phyloP scores from a whole-genome alignment of 768 basidiomycete species.

The Cystofilobasidium bisporidii region DNA sequence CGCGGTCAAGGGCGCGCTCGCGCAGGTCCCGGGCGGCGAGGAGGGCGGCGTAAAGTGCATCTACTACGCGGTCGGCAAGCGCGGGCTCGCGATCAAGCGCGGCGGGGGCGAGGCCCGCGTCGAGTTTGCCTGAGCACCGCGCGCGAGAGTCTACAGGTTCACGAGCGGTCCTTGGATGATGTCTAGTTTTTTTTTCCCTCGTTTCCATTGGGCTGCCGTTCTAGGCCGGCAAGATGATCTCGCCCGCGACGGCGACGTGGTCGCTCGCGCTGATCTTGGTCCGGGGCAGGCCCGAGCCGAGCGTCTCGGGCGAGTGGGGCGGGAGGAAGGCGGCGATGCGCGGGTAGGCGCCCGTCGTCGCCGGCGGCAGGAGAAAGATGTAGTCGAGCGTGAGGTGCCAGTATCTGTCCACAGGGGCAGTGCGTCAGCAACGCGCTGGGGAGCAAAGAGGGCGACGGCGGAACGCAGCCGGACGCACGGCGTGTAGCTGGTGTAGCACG shows the following conservation, averaged over 20 bases:
- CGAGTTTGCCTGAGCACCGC: slow-evolving; percentile 14
- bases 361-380: slow-evolving; percentile 55
- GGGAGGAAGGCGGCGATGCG: slow-evolving; percentile 51
- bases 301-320: slow-evolving; percentile 52
- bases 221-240: slow-evolving; percentile 42
- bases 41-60: slow-evolving; percentile 11
- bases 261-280: slow-evolving; percentile 73
- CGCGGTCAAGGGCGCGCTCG: slow-evolving; percentile 13
- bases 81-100: slow-evolving; percentile 24
- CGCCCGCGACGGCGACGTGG: slow-evolving; percentile 68
- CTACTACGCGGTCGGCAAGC: slow-evolving; percentile 24
- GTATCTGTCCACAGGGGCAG: no score
- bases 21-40: neutral
- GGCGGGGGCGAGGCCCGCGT: slow-evolving; percentile 22
- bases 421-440: no score
- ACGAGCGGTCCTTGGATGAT: no score
- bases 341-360: slow-evolving; percentile 31
- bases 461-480: no score
- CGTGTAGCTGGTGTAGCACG: slow-evolving; percentile 73
- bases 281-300: slow-evolving; percentile 68
- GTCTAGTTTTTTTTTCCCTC: no score
- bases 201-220: no score
- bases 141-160: no score
- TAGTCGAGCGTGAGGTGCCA: slow-evolving; percentile 50
- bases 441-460: no score